Base-by-base conservation (phyloP, 148 eudicot species). In the Chenopodium quinoa region DNA sequence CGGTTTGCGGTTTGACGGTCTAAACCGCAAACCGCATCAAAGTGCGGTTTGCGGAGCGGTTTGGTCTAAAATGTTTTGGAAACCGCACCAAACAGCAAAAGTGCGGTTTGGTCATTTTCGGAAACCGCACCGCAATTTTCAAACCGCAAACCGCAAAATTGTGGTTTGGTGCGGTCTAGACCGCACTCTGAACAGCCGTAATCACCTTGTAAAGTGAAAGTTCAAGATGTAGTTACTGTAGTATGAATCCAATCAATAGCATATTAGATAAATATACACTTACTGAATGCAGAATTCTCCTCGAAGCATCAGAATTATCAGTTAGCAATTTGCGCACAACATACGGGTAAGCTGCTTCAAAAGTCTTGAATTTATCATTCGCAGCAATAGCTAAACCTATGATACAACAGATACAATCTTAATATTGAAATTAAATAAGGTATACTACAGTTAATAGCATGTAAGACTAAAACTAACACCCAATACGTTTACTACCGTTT, bases 271-370 rank as follows among this genome's bases (percentile, higher is more conserved):
- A 4, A 62, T 13, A 62, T 17, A 60, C 67, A 64, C 90, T 88
- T 90, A 96, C 99, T 83, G 97, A 91, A 78, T 91, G 90, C 47
- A 97, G 85, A 82, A 94, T 94, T 85, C 82, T 91, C 89, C 92
- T 92, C 64, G 93, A 87, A 34, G 91, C 90, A 75, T 87, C 86
- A 72, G 99, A 92, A 83, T 97, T 93, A 83, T 97, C 99, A 78
- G 93, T 91, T 46, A 97, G 93, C 85, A 97, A 91, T 84, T 97
- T 97, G 52, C 90, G 94, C 78, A 97, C 94, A 86, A 97, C 98
- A 83, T 89, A 93, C 0, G 97, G 99, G 83, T 90, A 92, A 79
- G 99, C 98, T 88, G 97, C 95, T 86, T 97, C 98, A 84, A 97
- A 97, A 68, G 99, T 94, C 85, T 87, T 94, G 80, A 97, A 97